Base-by-base conservation (phyloP, 495 filamentous ascomycete species). In the Penicillium salamii region DNA sequence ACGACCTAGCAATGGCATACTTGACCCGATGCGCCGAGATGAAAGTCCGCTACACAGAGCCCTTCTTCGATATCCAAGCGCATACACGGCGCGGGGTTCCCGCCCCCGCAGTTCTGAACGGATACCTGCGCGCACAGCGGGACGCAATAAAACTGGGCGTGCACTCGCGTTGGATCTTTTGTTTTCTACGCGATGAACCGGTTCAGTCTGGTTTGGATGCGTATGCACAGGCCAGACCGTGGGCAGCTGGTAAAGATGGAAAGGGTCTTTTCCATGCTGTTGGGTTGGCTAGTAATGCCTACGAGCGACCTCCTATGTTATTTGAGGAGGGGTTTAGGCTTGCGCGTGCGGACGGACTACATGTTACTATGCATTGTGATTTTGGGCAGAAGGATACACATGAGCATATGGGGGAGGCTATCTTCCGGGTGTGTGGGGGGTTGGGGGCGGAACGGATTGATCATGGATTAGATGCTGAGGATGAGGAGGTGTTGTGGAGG, bases 11-110 rank as follows among this genome's bases (percentile, higher is more conserved):
- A 1, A 71, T 69, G 63, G 54, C 56, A 3, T 75, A 75, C 40
- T 55, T 73, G 3, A 33, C 29, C 13, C 63, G 61, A 9, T 69
- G 63, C 38, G 39, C 46, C 0, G 51, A 37, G 9, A 68, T 70
- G 65, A 71, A 70, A 21, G 69, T 75, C n/a, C 57, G 67, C n/a
- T 71, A 75, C 44, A 50, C 59, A 9, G 71, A 75, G 48, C 58
- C 68, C 8, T 75, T 72, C 55, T 75, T 75, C 37, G 71, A 75
- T 45, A 66, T 68, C 12, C 71, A 75, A 42, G 70, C 71, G 2
- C 71, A 75, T 36, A 72, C 69, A 0, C 55, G 62, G 19, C 62
- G 67, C 1, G 71, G 71, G 1, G 56, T 71, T 5, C 44, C 67
- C 15, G 63, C 57, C 7, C 20, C 42, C 13, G 56, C 58, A 3